Base-by-base conservation (phyloP, 208 protist genomes). In the Wallacemonas sp. region DNA sequence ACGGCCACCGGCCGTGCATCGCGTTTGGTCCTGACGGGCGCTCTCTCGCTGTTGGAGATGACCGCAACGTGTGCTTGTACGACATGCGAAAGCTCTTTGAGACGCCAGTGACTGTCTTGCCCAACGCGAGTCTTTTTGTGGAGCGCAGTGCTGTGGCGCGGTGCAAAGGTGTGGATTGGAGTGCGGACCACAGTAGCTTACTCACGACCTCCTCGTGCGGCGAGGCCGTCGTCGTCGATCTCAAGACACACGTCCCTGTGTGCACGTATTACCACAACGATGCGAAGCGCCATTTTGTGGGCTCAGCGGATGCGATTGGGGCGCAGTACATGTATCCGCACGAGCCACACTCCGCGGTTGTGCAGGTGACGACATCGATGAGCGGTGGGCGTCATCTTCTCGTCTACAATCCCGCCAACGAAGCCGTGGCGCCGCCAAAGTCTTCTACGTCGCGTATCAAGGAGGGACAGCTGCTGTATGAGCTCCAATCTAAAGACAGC, bases 401-500 rank as follows among this genome's bases (percentile, higher is more conserved):
- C 17, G 77, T 95, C 15, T 95, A 92, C 68, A 70, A 65, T 9
- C 74, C 75, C 24, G 53, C 33, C 14, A 6, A 0, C 9, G 38
- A 26, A 6, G 14, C 45, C 8, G 61, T 12, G 27, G 28, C 3
- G 22, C 19, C 34, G 67, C 5, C 19, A 19, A 39, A 68, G 42
- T 14, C 41, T 19, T 17, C 42, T 22, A 12, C n/a, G 31, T 4
- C 46, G 21, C 2, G n/a, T 33, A 33, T 66, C n/a, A 64, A 41
- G 49, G 55, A 72, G 21, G 88, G 81, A 1, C 49, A 41, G n/a
- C 69, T 95, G 15, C 33, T 55, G 44, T 89, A 84, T 46, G 70
- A 90, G 63, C 46, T 95, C 56, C 86, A 90, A 59, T 88, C 82
- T 6, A 90, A 80, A 59, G 90, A 91, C 64, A 90, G 78, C 69